These are phyloP conservation scores for Aspergillus sclerotialis DNA, from an alignment of 2,329 filamentous ascomycete species.

Conservation along the genomic window DNA sequence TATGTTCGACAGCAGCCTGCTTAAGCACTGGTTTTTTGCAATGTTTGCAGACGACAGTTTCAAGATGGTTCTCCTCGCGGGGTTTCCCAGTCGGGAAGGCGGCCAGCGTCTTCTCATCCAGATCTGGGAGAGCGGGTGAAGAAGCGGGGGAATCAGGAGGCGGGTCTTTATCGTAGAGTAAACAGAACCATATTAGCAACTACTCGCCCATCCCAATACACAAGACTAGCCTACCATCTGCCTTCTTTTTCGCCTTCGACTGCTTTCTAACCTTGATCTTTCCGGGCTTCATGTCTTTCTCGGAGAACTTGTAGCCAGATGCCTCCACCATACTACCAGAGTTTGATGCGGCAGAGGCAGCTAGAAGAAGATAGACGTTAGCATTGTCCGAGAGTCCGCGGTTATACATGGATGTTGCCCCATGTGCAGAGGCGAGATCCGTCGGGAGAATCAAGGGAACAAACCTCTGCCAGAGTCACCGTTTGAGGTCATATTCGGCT, in stretches of 20 bases:
- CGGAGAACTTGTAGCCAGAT: conserved; percentile 40
- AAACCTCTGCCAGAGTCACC: conserved; percentile 29
- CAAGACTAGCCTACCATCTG: conserved; percentile 19
- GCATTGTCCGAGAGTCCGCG: neutral
- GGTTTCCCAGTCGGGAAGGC: conserved; percentile 77
- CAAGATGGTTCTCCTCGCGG: conserved; percentile 71
- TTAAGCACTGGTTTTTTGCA: conserved; percentile 85
- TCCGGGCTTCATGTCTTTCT: conserved; percentile 37
- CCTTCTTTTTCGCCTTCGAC: conserved; percentile 27
- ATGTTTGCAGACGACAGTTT: conserved; percentile 82
- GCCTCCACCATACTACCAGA: conserved; percentile 36
- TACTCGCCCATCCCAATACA: neutral
- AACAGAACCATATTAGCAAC: neutral
- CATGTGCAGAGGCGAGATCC: neutral
- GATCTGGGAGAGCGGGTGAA: conserved; percentile 43
- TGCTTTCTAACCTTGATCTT: conserved; percentile 41
- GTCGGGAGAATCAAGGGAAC: conserved; percentile 6
- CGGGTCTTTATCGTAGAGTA: conserved; percentile 13
- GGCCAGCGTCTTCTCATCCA: conserved; percentile 69
- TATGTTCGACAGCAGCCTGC: conserved; percentile 68
- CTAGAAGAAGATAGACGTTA: conserved; percentile 7
- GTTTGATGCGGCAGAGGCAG: conserved; percentile 19
- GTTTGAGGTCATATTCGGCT: conserved; percentile 28
- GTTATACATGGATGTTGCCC: neutral
- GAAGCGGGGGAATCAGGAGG: conserved; percentile 26